phyloP scores from a whole-genome alignment of 2,329 filamentous ascomycete species.

The Aspergillaceae sp. region DNA sequence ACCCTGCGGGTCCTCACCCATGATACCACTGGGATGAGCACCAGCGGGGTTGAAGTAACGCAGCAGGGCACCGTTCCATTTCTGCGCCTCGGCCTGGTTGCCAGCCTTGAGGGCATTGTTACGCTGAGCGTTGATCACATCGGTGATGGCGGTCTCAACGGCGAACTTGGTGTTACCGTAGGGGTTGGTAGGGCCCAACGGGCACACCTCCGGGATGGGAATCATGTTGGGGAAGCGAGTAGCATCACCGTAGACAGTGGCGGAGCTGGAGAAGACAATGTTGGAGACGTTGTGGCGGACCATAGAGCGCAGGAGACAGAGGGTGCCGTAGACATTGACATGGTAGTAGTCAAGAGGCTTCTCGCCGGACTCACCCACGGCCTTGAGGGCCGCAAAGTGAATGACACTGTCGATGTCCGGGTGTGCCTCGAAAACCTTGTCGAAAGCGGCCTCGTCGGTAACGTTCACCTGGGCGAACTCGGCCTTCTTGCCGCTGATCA shows the following conservation, averaged over 20 bases:
- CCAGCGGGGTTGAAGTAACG: constrained; percentile 98
- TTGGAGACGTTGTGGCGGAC: constrained; percentile 82
- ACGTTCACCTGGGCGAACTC: constrained; percentile 80
- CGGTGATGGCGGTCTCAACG: constrained; percentile 85
- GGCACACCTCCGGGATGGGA: constrained; percentile 93
- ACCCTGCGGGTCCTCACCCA: constrained; percentile 96
- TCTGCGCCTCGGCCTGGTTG: constrained; percentile 57
- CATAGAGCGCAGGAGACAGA: constrained; percentile 81
- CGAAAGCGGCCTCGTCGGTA: constrained; percentile 72
- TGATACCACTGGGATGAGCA: constrained; percentile 87
- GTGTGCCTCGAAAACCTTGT: constrained; percentile 80
- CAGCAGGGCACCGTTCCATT: constrained; percentile 88
- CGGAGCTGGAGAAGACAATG: constrained; percentile 97
- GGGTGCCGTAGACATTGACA: constrained; percentile 89
- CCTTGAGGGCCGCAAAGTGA: constrained; percentile 97
- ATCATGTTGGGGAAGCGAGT: constrained; percentile 97
- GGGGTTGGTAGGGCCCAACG: constrained; percentile 91
- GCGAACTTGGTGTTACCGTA: constrained; percentile 95
- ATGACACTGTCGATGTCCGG: constrained; percentile 96
- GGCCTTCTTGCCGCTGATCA: constrained; percentile 81
- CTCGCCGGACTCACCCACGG: constrained; percentile 89
- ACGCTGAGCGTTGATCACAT: constrained; percentile 80
- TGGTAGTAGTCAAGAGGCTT: constrained; percentile 96
- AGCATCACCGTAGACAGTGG: constrained; percentile 96
- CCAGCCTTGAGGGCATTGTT: constrained; percentile 72